Base-by-base conservation (phyloP, 331 rosid species). In the Ulmus americana region DNA sequence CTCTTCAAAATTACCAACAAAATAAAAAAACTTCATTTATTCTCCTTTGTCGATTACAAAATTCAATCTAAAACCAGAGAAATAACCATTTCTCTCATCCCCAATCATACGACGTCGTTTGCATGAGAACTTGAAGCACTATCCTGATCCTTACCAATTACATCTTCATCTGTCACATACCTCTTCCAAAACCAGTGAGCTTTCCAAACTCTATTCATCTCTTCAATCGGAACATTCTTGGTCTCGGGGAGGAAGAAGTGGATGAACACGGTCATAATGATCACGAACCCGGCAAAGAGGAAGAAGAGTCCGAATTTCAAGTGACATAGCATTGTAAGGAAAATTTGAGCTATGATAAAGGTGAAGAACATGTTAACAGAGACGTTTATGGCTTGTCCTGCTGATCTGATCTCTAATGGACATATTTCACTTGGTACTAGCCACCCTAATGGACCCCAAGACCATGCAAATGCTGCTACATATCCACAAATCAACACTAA, bases 381-480 rank as follows among this genome's bases (percentile, higher is more conserved):
- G 13, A 78, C 79, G 71, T 70, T 78, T 0, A 74, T 60, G 3
- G 73, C 62, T 44, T 74, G 73, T 8, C 59, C 79, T 7, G 83
- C 79, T 4, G 79, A 74, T 65, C 83, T 59, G 46, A 78, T 74
- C 51, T 78, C 79, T 6, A 78, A 55, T 1, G 83, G 79, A 53
- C 79, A 78, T 9, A 78, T 70, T 48, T 78, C 83, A 46, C 79
- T 74, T 2, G 79, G 83, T 20, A 78, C 53, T 38, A 65, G 52
- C 83, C 83, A 78, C 5, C 74, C 79, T 38, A 78, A 60, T 28
- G 76, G 79, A n/a, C 83, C 83, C 83, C 83, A 78, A 14, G 79
- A 74, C 83, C 79, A 78, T 7, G 79, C 83, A 67, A 69, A 78
- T 39, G 73, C 83, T 7, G 79, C 70, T 12, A 78, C 79, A 52